These are phyloP conservation scores for Xylaria scruposa DNA, from an alignment of 495 filamentous ascomycete genomes.

Conservation along the genomic window DNA sequence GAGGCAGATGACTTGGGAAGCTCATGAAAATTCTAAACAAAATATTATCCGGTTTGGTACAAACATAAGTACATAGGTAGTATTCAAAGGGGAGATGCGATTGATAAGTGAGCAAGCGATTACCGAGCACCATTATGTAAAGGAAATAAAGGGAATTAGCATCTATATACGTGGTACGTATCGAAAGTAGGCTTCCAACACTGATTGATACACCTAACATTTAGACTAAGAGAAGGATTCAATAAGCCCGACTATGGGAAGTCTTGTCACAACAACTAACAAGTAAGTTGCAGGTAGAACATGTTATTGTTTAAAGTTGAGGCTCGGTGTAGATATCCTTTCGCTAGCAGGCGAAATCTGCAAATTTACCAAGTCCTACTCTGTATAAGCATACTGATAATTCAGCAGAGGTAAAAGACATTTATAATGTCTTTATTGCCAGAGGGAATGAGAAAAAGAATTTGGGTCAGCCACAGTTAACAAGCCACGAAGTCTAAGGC, in stretches of 20 bases:
- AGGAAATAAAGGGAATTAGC: neutral
- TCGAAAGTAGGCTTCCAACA: neutral
- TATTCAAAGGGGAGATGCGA: neutral
- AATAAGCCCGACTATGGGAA: neutral
- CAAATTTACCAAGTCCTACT: neutral
- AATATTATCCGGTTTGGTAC: neutral
- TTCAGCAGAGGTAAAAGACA: neutral
- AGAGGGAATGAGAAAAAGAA: too few relatives aligned
- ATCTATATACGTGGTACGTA: neutral
- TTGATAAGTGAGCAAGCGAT: neutral
- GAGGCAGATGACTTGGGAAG: neutral
- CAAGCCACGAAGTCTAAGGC: constrained; percentile 17
- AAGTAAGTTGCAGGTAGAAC: neutral
- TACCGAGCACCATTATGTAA: constrained; percentile 4
- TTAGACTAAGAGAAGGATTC: neutral
- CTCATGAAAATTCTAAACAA: neutral
- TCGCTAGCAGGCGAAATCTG: neutral
- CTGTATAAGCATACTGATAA: neutral
- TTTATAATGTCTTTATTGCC: neutral
- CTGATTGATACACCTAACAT: neutral
- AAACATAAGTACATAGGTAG: neutral
- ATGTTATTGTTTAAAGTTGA: neutral
- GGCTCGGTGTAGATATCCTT: neutral
- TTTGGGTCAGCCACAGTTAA: constrained; percentile 17
- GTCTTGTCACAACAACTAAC: neutral